Percentiles rank a stretch among this genome's conserved stretches.
phyloP scores from a whole-genome alignment of 2,329 filamentous ascomycete species.

The Chaetomiaceae sp. region DNA sequence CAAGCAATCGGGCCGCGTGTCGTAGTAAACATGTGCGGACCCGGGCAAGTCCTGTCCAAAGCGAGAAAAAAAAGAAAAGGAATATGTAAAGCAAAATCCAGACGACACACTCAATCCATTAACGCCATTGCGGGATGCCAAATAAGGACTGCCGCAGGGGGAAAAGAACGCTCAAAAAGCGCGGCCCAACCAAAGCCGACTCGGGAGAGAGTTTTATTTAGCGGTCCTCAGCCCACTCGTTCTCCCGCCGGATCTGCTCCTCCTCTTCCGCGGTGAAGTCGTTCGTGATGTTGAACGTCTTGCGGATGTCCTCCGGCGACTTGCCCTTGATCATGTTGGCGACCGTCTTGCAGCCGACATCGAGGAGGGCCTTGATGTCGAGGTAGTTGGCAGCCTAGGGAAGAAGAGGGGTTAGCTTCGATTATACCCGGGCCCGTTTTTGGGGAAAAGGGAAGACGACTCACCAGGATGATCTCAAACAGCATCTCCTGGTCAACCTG shows the following conservation, averaged over 20 bases:
- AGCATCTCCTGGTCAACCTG: conserved; percentile 99
- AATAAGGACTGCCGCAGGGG: conserved; percentile 1
- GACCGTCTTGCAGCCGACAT: conserved; percentile 98
- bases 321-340: conserved; percentile 99
- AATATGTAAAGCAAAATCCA: no score
- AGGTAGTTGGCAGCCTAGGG: conserved; percentile 90
- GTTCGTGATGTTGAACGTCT: conserved; percentile 99
- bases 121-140: conserved; percentile 11
- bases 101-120: no score
- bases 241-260: conserved; percentile 91
- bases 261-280: conserved; percentile 99
- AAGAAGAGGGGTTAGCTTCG: conserved; percentile 5
- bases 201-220: no score
- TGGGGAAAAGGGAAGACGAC: conserved; percentile 34
- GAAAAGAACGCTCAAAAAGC: neutral
- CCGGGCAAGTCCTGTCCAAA: neutral
- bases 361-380: conserved; percentile 95
- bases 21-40: neutral
- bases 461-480: conserved; percentile 95
- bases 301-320: conserved; percentile 97
- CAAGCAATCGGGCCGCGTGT: neutral
- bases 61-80: neutral
- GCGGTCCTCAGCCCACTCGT: conserved; percentile 85
- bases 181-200: neutral
- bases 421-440: no score